Base-by-base conservation (phyloP, 805 yeast genomes). In the Lachancea meyersii region DNA sequence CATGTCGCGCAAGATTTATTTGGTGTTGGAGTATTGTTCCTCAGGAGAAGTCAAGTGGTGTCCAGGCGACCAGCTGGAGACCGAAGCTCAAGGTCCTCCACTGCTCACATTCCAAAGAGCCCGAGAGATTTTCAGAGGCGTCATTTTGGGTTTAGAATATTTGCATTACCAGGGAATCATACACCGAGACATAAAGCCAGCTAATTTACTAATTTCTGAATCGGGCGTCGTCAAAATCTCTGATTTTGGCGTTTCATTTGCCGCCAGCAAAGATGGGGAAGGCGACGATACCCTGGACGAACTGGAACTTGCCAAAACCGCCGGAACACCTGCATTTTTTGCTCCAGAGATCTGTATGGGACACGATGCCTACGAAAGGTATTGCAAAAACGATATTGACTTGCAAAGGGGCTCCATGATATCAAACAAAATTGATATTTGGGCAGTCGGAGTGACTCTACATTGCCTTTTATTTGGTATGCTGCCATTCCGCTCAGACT, bases 261-360 rank as follows among this genome's bases (percentile, higher is more conserved):
- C 91, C 1, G 45, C 53, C 8, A 41, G 44, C 32, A 50, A 44
- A 17, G 44, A 47, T 19, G 51, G 36, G 10, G 50, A 45, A 4
- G 43, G 45, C 14, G 45, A 42, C 22, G 56, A 54, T 17, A 36
- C 57, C 3, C 37, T 54, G 20, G 71, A 76, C 50, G 96, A 88
- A 48, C 68, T 80, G 43, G 97, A 91, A 53, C 70, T 91, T 48
- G 94, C 96, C 1, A 91, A 89, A 62, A 91, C 97, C 0, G 97
- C 95, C 0, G 98, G 97, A 4, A 91, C 97, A 0, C 97, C 97
- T 1, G 97, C 96, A 0, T 91, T 91, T 61, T 82, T 88, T 55
- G 95, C 97, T 0, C 96, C 96, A 0, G 99, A 93, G 60, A 70
- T 89, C 36, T 89, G 96, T 58, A 72, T 73, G 41, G 80, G 85